These are phyloP conservation scores for Oehlia diaphana DNA, from an alignment of 192 early-diverging fungal genomes.

Conservation along the genomic window DNA sequence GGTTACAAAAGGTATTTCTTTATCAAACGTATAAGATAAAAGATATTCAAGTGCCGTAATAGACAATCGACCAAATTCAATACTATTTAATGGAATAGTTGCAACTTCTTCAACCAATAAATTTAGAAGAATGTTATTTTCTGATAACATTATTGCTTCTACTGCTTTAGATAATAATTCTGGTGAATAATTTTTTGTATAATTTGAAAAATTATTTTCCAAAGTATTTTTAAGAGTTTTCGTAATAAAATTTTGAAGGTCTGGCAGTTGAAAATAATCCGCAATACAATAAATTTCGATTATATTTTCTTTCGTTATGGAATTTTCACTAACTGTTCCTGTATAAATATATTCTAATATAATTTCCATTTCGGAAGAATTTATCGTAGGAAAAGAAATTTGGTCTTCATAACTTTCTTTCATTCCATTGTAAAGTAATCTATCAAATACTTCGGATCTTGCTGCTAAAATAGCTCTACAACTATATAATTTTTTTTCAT, in stretches of 20 bases:
- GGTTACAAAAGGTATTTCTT: neutral
- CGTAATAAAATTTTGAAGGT: constrained; percentile 9
- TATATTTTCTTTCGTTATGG: neutral
- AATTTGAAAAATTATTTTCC: neutral
- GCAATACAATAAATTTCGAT: neutral
- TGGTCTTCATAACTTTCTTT: constrained; percentile 1
- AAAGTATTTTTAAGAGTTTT: neutral
- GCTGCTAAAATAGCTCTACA: constrained; percentile 22
- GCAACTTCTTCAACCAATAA: neutral
- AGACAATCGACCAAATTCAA: neutral
- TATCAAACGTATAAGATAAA: neutral
- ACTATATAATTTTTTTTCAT: neutral
- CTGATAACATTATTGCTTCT: neutral
- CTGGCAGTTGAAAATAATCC: neutral
- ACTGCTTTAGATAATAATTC: constrained; percentile 7
- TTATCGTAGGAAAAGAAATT: neutral
- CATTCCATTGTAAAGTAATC: constrained; percentile 3
- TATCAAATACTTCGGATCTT: constrained; percentile 19
- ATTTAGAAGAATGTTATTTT: neutral
- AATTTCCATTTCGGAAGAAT: constrained; percentile 9
- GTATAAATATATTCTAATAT: constrained; percentile 21
- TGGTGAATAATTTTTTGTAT: neutral
- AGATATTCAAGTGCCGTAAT: neutral
- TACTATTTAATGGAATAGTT: neutral
- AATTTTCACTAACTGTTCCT: neutral